Base-by-base conservation (phyloP, 2,329 filamentous ascomycete genomes). In the Lecanicillium sp. region DNA sequence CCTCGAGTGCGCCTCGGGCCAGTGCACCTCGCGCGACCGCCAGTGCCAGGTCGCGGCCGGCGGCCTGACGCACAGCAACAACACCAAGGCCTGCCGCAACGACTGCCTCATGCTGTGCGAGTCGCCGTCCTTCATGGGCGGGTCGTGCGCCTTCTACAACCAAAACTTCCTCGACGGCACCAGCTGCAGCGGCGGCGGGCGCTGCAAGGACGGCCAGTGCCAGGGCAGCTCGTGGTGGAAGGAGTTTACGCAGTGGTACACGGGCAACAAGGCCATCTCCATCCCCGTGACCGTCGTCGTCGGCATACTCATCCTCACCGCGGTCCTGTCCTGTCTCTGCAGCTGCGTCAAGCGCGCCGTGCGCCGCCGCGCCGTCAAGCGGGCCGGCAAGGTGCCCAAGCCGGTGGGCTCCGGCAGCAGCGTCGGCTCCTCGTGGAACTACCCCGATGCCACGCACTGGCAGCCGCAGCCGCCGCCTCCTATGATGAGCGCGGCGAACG, bases 131-230 rank as follows among this genome's bases (percentile, higher is more conserved):
- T 83, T 90, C 50, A 79, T 79, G 7, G 54, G 70, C 5, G 78
- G 79, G 50, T 73, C 77, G 7, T 95, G 89, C 66, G 83, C 86
- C 51, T 77, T 78, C 19, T 79, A 94, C 69, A 84, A 87, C 62
- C 90, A 96, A 63, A 93, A 94, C 67, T 97, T 95, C 68, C 73
- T 97, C 24, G 93, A 98, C 62, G 93, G 93, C 15, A 97, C 93
- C 1, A 71, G 78, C 2, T 98, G 93, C 62, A 77, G 81, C 44
- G 86, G 85, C 15, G 87, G 88, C 47, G 93, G 93, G 6, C 75
- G 72, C 49, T 98, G 93, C 66, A 62, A 65, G 44, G 91, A 90
- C 58, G 93, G 93, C 36, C 70, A 74, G 56, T 98, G 93, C 67
- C 66, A 77, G 57, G 90, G 88, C 52, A 72, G 80, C 29, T 83